Evolutionary conservation across 2,329 filamentous ascomycete genomes (phyloP), one percentile per base, ranked within the genome.

Genomic region (Periconia digitata): DNA sequence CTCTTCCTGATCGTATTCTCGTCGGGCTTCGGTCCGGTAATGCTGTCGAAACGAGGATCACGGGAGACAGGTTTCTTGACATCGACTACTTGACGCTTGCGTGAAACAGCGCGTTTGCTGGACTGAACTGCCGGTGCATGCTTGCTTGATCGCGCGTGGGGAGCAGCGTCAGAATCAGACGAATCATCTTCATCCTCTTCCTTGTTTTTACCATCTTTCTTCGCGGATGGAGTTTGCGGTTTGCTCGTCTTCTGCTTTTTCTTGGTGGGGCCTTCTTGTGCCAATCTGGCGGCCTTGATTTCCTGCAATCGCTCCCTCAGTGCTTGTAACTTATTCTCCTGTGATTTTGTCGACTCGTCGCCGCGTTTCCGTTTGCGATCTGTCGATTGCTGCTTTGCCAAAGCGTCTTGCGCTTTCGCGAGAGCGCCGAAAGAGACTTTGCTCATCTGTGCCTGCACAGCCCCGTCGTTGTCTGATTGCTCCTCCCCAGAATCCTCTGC

Each of bases 391-490:
- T 58, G 55, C 51, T 59, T 71, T 72, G 72, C 56, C 24, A 95
- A 73, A 0, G 84, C 81, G 34, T 85, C 85, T 74, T 95, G 90
- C 1, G 91, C 92, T 76, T 90, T 89, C 55, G 89, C 90, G 35
- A 96, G 78, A n/a, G 89, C 89, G 54, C 91, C 92, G 64, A 97
- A 96, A 20, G 91, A 94, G 56, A 96, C 84, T 51, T 76, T 79
- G 61, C 76, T 78, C 49, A 85, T 71, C 27, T 74, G 67, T 13
- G 73, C 67, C 41, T 76, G 64, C 20, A 75, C 71, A 46, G 76
- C 70, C 2, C 70, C 67, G 34, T 71, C 67, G 21, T 76, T 70
- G 17, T 68, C 69, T 15, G 59, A 63, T n/a, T 71, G 61, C 8
- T 70, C 65, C 2, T 67, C 64, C n/a, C 60, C 64, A 3, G 54